Evolutionary conservation across 2,329 filamentous ascomycete genomes (phyloP), one percentile per base, ranked within the genome.

Genomic region (Fusarium denticulatum): DNA sequence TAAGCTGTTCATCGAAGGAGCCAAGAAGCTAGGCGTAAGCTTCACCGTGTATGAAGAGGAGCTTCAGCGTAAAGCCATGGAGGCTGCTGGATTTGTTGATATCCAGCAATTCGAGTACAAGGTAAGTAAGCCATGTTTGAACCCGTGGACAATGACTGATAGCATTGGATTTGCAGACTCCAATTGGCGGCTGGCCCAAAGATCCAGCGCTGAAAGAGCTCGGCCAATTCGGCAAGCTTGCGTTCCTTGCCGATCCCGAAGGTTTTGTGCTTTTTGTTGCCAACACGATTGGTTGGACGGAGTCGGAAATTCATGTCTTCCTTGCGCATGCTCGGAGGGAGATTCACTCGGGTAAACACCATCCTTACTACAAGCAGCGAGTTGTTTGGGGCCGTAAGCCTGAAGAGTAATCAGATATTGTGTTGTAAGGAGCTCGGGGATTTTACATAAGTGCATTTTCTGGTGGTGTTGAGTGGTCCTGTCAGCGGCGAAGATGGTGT

Each of bases 361-460:
- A 67, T 37, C 52, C 64, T 3, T 67, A 67, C 22, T 67, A 53
- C 7, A 61, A 47, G 12, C 64, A 67, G 28, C 64, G 64, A 0
- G 53, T 67, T 8, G 46, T 67, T 10, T 67, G 64, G 64, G 64
- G 64, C 1, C 45, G 64, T 3, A 67, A 67, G 5, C 64, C 64
- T 3, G 46, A 53, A 22, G 34, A 60, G 26, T 60, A 24, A 53
- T 40, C 20, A 3, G 34, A 14, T 30, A 30, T 28, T 22, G 2
- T 7, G 24, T 53, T 0, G 9, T 2, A 0, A 9, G 20, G 18
- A 8, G 2, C 10, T 40, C 34, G 50, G 50, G 15, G 3, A 40
- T n/a, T 8, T 55, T 55, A 40, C 34, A 55, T 30, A n/a, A 55
- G 34, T 18, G 50, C 12, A n/a, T 18, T 13, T 40, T 11, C 26